Conservation (phyloP, 306 rosid genomes). For the Cicer pinnatifidum region DNA sequence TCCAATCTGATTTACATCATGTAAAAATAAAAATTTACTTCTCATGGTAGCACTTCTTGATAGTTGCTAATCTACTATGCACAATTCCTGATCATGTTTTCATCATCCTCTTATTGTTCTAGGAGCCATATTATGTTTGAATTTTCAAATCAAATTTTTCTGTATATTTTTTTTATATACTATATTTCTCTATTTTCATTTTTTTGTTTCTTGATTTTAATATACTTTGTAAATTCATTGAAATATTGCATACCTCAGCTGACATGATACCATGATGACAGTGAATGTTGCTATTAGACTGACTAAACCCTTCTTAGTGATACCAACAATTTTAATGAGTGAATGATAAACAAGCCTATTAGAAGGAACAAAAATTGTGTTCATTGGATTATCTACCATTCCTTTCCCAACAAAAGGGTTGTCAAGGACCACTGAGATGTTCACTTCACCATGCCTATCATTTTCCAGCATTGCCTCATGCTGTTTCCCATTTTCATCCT, state of each 20-base stretch:
- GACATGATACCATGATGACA: slow-evolving; percentile 94
- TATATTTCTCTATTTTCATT: background rate
- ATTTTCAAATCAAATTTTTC: background rate
- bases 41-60: background rate
- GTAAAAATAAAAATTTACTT: slow-evolving; percentile 33
- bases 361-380: slow-evolving; percentile 76
- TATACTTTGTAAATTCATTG: background rate
- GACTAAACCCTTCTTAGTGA: slow-evolving; percentile 77
- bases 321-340: slow-evolving; percentile 85
- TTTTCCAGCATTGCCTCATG: slow-evolving; percentile 66
- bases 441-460: slow-evolving; percentile 64
- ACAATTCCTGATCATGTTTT: background rate
- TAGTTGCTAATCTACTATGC: slow-evolving; percentile 2
- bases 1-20: slow-evolving; percentile 70
- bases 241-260: slow-evolving; percentile 75
- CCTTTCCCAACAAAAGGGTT: slow-evolving; percentile 81
- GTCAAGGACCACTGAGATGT: slow-evolving; percentile 66
- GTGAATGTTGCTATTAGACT: slow-evolving; percentile 76
- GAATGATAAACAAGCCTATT: slow-evolving; percentile 59
- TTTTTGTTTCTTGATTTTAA: background rate
- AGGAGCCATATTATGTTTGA: background rate
- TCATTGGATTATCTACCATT: slow-evolving; percentile 97
- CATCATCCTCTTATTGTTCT: background rate
- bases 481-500: slow-evolving; percentile 80
- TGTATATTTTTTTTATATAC: no score